Percentiles rank a stretch among this genome's conserved stretches.
These are phyloP conservation scores for Hyaloscypha variabilis DNA, from an alignment of 495 filamentous ascomycete species.

Conservation along the genomic window DNA sequence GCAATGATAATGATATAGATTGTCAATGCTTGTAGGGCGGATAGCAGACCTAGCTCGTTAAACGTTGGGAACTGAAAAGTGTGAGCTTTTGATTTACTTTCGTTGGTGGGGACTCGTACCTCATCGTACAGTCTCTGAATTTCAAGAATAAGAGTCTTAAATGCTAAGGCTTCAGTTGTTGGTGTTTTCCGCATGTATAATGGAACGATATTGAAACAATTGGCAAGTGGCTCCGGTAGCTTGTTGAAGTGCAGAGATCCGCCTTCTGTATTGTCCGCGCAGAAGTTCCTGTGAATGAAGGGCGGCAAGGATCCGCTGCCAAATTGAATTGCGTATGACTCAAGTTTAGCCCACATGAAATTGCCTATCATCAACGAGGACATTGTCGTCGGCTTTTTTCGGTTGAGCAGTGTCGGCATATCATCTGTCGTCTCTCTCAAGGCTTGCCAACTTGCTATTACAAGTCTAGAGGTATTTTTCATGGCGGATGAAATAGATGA, in stretches of 20 bases:
- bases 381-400: not conserved
- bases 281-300: slow-evolving; percentile 11
- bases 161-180: not conserved
- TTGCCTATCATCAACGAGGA: slow-evolving; percentile 7
- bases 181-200: slow-evolving; percentile 9
- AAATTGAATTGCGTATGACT: slow-evolving; percentile 13
- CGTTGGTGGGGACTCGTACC: not conserved
- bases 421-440: not conserved
- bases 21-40: slow-evolving; percentile 12
- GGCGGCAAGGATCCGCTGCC: not conserved
- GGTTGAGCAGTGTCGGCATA: not conserved
- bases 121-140: slow-evolving; percentile 18
- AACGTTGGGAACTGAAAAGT: slow-evolving; percentile 5
- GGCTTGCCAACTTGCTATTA: not conserved
- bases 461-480: not conserved
- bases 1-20: slow-evolving; percentile 14
- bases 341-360: slow-evolving; percentile 1
- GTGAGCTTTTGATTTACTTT: not conserved
- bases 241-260: not conserved
- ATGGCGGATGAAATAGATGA: not conserved
- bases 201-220: slow-evolving; percentile 3
- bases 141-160: slow-evolving; percentile 16
- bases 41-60: slow-evolving; percentile 6
- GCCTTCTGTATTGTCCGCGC: not conserved
- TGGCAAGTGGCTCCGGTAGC: slow-evolving; percentile 12